Evolutionary conservation across 352 stramenopile genomes (phyloP).

Genomic region (Phytophthora chlamydospora): DNA sequence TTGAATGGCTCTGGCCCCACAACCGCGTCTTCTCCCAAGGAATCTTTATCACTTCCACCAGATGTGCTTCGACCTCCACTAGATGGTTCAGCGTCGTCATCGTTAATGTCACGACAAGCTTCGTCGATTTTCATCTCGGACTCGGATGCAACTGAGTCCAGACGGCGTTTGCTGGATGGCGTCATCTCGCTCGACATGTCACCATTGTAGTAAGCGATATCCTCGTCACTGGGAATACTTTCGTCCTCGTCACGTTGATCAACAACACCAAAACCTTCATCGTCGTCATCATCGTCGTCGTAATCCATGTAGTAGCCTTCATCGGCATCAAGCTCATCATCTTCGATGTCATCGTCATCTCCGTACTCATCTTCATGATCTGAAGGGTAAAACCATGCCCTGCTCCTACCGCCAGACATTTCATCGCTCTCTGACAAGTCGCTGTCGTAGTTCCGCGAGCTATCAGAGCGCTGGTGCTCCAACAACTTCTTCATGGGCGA

Average conservation of each 20-base stretch:
- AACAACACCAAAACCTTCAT: conserved; percentile 29
- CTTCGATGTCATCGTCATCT: conserved; percentile 55
- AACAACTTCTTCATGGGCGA: conserved; percentile 65
- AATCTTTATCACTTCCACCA: conserved; percentile 18
- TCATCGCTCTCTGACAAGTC: conserved; percentile 58
- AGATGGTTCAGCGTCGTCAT: not conserved
- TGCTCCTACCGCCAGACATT: conserved; percentile 22
- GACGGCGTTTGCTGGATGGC: conserved; percentile 32
- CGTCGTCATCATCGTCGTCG: conserved; percentile 63
- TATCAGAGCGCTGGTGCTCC: conserved; percentile 43
- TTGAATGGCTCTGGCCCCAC: conserved; percentile 28
- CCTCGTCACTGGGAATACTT: conserved; percentile 47
- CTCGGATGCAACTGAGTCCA: conserved; percentile 44
- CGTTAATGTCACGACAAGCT: not conserved
- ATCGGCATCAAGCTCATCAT: conserved; percentile 62
- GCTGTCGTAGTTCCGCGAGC: conserved; percentile 46
- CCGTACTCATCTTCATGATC: conserved; percentile 52
- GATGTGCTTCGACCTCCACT: conserved; percentile 4
- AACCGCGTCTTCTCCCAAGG: conserved; percentile 7
- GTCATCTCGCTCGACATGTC: conserved; percentile 13
- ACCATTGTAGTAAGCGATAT: conserved; percentile 18
- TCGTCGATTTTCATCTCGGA: conserved; percentile 38
- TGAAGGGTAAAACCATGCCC: conserved; percentile 51
- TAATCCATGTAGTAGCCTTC: conserved; percentile 63
- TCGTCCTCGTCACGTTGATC: conserved; percentile 30